phyloP scores from a whole-genome alignment of 805 yeast genomes.

The Sugiyamaella boreocaroliniensis region DNA sequence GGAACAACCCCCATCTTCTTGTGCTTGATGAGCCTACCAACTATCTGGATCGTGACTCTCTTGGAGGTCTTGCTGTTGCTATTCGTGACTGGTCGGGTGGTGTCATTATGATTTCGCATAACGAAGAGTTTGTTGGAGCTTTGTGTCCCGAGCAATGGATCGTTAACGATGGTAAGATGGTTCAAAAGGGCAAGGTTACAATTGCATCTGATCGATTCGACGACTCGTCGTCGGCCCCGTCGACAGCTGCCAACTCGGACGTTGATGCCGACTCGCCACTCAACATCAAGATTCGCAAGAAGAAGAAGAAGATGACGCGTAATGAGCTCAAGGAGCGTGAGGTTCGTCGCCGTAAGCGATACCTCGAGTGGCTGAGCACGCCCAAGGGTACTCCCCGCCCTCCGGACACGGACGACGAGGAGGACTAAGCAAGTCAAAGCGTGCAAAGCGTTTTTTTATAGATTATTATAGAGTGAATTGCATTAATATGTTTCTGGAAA shows the following conservation, averaged over 20 bases:
- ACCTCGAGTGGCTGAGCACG: constrained; percentile 87
- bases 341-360: constrained; percentile 89
- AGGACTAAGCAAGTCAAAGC: constrained; percentile 30
- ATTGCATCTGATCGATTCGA: constrained; percentile 77
- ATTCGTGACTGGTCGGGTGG: constrained; percentile 98
- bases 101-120: constrained; percentile 97
- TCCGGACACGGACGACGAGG: constrained; percentile 89
- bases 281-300: constrained; percentile 82
- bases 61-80: constrained; percentile 96
- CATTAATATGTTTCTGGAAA: not conserved
- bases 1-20: constrained; percentile 97
- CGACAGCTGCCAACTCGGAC: constrained; percentile 36
- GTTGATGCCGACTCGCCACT: constrained; percentile 89
- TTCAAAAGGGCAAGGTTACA: constrained; percentile 70
- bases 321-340: constrained; percentile 88
- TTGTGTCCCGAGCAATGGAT: constrained; percentile 98
- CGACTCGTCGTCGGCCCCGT: constrained; percentile 55
- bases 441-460: not conserved
- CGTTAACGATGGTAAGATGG: constrained; percentile 85
- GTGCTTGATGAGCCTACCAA: constrained; percentile 98
- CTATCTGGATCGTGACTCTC: constrained; percentile 94
- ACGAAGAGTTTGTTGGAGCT: constrained; percentile 94
- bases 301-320: constrained; percentile 97
- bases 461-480: not conserved
- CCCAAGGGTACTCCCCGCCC: constrained; percentile 99